Evolutionary conservation across 371 early-diverging fungal genomes (phyloP).

Genomic region (Haplosporangium sp.): DNA sequence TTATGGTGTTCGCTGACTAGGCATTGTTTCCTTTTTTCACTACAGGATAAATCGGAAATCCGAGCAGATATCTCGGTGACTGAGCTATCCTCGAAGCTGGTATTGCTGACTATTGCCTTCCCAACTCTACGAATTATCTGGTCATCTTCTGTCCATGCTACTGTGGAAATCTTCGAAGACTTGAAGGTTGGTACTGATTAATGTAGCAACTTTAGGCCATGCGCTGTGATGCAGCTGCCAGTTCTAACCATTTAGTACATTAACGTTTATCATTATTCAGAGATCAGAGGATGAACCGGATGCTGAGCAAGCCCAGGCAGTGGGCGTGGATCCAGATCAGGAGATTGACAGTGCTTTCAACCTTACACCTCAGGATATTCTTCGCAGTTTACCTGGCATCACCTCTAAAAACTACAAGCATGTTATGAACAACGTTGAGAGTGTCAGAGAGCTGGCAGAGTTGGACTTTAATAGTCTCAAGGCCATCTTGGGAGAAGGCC

Average conservation of each 20-base stretch:
- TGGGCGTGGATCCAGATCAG: slow-evolving; percentile 78
- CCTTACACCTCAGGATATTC: slow-evolving; percentile 80
- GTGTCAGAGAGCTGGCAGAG: slow-evolving; percentile 70
- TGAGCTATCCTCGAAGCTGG: slow-evolving; percentile 81
- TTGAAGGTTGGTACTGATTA: slow-evolving; percentile 72
- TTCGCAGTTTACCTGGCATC: slow-evolving; percentile 88
- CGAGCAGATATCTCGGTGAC: slow-evolving; percentile 64
- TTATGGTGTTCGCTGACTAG: neutral
- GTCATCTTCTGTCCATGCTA: slow-evolving; percentile 89
- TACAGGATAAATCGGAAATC: slow-evolving; percentile 62
- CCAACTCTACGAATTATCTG: slow-evolving; percentile 90
- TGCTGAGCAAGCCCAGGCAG: slow-evolving; percentile 69
- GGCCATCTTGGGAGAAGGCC: slow-evolving; percentile 36
- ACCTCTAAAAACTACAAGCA: slow-evolving; percentile 79
- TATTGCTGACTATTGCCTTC: slow-evolving; percentile 85
- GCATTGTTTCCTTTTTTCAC: neutral
- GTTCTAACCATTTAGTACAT: neutral
- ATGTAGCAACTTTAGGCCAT: neutral
- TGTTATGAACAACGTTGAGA: slow-evolving; percentile 74
- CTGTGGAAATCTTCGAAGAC: slow-evolving; percentile 89
- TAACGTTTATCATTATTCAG: slow-evolving; percentile 49
- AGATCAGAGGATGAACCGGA: slow-evolving; percentile 81
- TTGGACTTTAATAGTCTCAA: slow-evolving; percentile 59
- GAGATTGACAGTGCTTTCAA: slow-evolving; percentile 74
- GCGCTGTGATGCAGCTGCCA: neutral